phyloP scores from a whole-genome alignment of 2,329 filamentous ascomycete species.

The Penicillium sp. region DNA sequence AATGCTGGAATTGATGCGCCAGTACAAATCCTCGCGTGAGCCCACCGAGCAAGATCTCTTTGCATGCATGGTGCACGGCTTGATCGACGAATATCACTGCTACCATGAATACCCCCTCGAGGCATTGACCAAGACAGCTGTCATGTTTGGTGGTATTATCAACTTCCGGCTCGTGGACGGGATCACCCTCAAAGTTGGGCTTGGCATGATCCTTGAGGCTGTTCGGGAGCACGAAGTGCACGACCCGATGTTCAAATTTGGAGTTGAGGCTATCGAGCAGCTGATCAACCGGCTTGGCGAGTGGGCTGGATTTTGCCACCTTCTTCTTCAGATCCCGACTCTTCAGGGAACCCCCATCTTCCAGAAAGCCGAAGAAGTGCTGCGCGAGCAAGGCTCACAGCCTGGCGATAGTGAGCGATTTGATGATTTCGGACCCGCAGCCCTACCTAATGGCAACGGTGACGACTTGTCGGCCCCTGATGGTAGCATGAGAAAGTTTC shows the following conservation, averaged over 20 bases:
- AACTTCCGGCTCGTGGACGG: conserved; percentile 86
- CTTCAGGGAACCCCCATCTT: conserved; percentile 80
- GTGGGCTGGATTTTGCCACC: conserved; percentile 91
- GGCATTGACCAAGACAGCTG: conserved; percentile 87
- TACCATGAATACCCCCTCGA: conserved; percentile 96
- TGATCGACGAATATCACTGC: conserved; percentile 95
- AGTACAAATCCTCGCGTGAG: conserved; percentile 81
- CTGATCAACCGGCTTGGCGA: conserved; percentile 76
- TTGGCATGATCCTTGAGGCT: conserved; percentile 96
- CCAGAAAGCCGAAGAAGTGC: conserved; percentile 73
- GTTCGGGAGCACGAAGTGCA: conserved; percentile 78
- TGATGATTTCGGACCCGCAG: conserved; percentile 28
- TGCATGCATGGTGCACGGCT: conserved; percentile 94
- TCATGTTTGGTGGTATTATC: conserved; percentile 94
- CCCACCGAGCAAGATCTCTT: conserved; percentile 88
- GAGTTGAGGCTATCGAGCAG: conserved; percentile 88
- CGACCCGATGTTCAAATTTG: conserved; percentile 96
- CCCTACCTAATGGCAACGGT: conserved; percentile 63
- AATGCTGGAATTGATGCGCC: conserved; percentile 75
- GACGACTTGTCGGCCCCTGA: conserved; percentile 59
- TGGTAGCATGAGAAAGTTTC: conserved; percentile 64
- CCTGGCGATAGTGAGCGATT: conserved; percentile 49
- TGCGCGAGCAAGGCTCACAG: conserved; percentile 59
- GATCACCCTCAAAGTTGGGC: conserved; percentile 83
- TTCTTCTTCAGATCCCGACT: conserved; percentile 73